These are phyloP conservation scores for Thraustochytrium striatum DNA, from an alignment of 352 stramenopile species.

Conservation along the genomic window DNA sequence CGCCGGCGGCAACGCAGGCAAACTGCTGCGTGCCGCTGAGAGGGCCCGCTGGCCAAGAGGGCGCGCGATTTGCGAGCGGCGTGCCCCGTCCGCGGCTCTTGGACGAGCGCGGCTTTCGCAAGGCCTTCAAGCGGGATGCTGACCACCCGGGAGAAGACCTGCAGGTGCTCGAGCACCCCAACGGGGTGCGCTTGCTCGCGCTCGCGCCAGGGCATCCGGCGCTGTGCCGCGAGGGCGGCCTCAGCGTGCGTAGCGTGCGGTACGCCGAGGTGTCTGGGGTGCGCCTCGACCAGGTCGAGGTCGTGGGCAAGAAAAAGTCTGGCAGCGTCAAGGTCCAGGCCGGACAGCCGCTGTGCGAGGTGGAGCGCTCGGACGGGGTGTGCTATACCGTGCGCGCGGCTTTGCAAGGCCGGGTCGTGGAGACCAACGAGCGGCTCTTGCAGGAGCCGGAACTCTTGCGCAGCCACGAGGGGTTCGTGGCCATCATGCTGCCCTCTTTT, in stretches of 20 bases:
- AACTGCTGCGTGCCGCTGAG: not conserved
- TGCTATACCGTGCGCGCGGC: not conserved
- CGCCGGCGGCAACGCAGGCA: not conserved
- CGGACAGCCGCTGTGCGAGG: not conserved
- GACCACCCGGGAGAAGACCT: too few species aligned
- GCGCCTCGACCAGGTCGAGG: not conserved
- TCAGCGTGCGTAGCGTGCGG: not conserved
- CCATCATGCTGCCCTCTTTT: too few species aligned
- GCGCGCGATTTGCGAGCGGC: not conserved
- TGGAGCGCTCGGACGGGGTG: not conserved
- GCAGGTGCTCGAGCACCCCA: constrained; percentile 24
- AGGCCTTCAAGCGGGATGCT: not conserved
- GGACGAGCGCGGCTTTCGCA: not conserved
- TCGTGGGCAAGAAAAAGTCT: not conserved
- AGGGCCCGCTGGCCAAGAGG: not conserved
- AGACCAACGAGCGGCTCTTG: constrained; percentile 6
- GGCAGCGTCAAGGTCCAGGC: not conserved
- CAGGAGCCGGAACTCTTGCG: not conserved
- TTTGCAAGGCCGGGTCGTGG: not conserved
- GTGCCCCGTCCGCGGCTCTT: not conserved
- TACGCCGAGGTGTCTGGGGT: not conserved
- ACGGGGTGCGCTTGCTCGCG: not conserved
- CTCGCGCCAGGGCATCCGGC: not conserved
- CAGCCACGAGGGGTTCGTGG: constrained; percentile 1
- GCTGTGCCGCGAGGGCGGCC: not conserved